phyloP scores from a whole-genome alignment of 305 asterid genomes.

The Plantago coronopus region DNA sequence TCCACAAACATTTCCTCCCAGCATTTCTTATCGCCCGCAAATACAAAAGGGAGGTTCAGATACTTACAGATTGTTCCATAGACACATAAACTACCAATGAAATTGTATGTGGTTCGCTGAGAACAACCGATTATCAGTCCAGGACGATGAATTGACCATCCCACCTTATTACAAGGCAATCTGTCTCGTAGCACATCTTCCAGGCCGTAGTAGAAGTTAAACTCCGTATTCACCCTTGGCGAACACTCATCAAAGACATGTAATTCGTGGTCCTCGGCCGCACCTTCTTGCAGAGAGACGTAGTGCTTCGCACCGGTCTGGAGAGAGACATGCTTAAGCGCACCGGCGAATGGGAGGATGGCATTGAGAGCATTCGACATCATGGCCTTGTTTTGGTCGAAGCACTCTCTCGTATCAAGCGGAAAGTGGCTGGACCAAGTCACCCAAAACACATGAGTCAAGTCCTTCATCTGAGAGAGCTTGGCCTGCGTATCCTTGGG shows the following conservation, averaged over 20 bases:
- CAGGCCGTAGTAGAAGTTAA: conserved; percentile 64
- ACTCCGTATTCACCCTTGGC: conserved; percentile 46
- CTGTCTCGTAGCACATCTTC: conserved; percentile 70
- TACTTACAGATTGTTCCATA: conserved; percentile 70
- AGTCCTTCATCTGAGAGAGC: conserved; percentile 36
- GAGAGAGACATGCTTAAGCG: conserved; percentile 58
- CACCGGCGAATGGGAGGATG: conserved; percentile 44
- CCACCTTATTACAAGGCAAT: conserved; percentile 31
- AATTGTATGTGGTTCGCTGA: conserved; percentile 41
- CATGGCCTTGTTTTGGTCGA: conserved; percentile 56
- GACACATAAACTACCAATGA: conserved; percentile 69
- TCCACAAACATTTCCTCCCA: conserved; percentile 78
- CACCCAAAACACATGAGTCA: conserved; percentile 75
- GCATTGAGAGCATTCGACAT: conserved; percentile 56
- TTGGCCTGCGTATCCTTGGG: conserved; percentile 41
- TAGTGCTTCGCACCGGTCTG: conserved; percentile 83
- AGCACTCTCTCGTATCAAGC: conserved; percentile 57
- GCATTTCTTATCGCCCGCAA: conserved; percentile 60
- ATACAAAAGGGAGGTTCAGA: conserved; percentile 59
- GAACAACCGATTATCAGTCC: conserved; percentile 75
- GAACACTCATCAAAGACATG: conserved; percentile 45
- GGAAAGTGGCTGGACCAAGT: conserved; percentile 74
- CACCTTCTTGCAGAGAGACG: conserved; percentile 35
- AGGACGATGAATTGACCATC: conserved; percentile 81
- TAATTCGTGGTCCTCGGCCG: conserved; percentile 3